Conservation (phyloP, 2,329 filamentous ascomycete species). For the Pseudohalonectria lignicola region DNA sequence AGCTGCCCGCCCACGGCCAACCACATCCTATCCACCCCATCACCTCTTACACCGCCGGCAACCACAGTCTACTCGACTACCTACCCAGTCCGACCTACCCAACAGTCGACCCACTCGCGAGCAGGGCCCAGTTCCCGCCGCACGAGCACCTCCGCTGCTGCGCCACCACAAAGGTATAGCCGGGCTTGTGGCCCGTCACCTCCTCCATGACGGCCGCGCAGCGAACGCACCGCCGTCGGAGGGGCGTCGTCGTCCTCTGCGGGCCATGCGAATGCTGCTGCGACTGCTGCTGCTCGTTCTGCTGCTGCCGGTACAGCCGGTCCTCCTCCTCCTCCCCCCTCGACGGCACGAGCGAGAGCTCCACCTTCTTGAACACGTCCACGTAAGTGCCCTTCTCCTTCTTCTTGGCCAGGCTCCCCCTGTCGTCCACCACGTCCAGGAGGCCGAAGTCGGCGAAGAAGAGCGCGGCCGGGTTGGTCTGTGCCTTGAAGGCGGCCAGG, state of each 20-base stretch:
- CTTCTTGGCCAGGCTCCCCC: constrained; percentile 29
- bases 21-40: too few species aligned
- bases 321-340: background rate
- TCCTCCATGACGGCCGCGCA: constrained; percentile 60
- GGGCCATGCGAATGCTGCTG: constrained; percentile 27
- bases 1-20: too few species aligned
- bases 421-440: constrained; percentile 55
- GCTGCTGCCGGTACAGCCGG: constrained; percentile 2
- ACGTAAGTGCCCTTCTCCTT: constrained; percentile 26
- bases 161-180: constrained; percentile 39
- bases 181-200: constrained; percentile 31
- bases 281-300: constrained; percentile 4
- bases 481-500: constrained; percentile 44
- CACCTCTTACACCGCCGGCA: too few species aligned
- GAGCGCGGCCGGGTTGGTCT: constrained; percentile 54
- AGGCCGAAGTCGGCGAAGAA: constrained; percentile 63
- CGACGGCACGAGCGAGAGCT: constrained; percentile 23
- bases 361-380: constrained; percentile 47
- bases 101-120: constrained; percentile 15
- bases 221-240: constrained; percentile 41
- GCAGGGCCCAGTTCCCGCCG: constrained; percentile 39
- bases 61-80: too few species aligned
- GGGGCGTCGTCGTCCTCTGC: constrained; percentile 4
- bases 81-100: too few species aligned
- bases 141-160: constrained; percentile 46